These are phyloP conservation scores for Hanseniaspora vineae DNA, from an alignment of 805 yeast species.

Conservation along the genomic window DNA sequence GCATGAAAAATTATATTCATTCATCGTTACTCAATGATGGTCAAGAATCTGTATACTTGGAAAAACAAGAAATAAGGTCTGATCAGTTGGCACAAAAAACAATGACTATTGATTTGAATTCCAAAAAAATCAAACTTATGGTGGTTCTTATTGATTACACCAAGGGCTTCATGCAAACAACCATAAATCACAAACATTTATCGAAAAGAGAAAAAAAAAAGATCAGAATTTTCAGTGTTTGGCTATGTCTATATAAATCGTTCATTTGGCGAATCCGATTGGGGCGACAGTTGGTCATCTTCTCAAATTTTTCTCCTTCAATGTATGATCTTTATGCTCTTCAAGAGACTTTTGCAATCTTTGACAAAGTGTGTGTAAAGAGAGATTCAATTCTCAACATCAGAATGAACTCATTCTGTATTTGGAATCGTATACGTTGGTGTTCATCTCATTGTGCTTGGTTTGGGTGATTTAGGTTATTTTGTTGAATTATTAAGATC, in stretches of 20 bases:
- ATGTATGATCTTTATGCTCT: background rate
- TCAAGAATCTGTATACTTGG: background rate
- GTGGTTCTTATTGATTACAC: background rate
- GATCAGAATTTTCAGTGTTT: slow-evolving; percentile 29
- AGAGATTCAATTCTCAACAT: background rate
- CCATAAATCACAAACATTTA: background rate
- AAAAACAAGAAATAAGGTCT: background rate
- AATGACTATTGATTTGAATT: background rate
- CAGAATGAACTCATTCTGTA: background rate
- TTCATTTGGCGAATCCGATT: slow-evolving; percentile 23
- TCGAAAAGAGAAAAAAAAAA: slow-evolving; percentile 2
- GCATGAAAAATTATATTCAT: slow-evolving; percentile 19
- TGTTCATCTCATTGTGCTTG: background rate
- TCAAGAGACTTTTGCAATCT: too few relatives aligned
- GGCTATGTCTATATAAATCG: slow-evolving; percentile 21
- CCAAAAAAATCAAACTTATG: background rate
- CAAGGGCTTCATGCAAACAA: background rate
- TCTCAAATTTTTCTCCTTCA: slow-evolving; percentile 1
- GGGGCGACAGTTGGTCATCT: slow-evolving; percentile 32
- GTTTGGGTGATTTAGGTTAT: background rate
- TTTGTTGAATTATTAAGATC: background rate
- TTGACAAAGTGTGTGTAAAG: background rate
- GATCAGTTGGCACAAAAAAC: background rate
- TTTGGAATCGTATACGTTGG: background rate
- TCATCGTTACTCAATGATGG: slow-evolving; percentile 4